Base-by-base conservation (phyloP, 2,329 filamentous ascomycete genomes). In the Acephala macrosclerotiorum region DNA sequence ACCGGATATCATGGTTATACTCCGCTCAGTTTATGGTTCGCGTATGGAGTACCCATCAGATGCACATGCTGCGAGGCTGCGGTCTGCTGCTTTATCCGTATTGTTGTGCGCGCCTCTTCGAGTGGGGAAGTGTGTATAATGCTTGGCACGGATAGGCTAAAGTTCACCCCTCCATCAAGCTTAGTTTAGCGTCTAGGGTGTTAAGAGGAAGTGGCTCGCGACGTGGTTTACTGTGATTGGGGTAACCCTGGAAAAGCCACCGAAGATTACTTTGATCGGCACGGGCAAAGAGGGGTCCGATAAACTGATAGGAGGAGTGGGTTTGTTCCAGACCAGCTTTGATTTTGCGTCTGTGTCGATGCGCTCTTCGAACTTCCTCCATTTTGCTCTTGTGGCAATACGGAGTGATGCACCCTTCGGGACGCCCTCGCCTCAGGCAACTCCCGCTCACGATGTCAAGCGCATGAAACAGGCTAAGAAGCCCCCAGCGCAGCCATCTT, bases 161-260 rank as follows among this genome's bases (percentile, higher is more conserved):
- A 33, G 29, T 7, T 58, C 61, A 20, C 42, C 55, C 29, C 29
- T 33, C 29, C 29, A 33, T 56, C 61, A 35, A 65, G 25, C 72
- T 72, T 71, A 35, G 26, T 14, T 51, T 60, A 57, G 60, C 61
- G 53, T 55, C 65, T 35, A 65, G 68, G 63, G 65, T 66, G 58
- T 62, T 29, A 36, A 38, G 64, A 64, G 55, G 40, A 68, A 65
- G 63, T 66, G 65, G 69, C 61, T 68, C 63, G 66, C 64, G 71
- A 75, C 73, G 74, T 76, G 74, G 71, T 73, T 63, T 63, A 65
- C 63, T 64, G 38, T 74, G 70, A 75, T 75, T 75, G 72, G 74
- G 70, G 70, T 70, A 71, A 68, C 70, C 67, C 64, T 42, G 59
- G 61, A 66, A 67, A 65, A 63, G 51, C 62, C 66, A 62, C 61